Conservation (phyloP, 306 rosid genomes). For the Quercus gilva region DNA sequence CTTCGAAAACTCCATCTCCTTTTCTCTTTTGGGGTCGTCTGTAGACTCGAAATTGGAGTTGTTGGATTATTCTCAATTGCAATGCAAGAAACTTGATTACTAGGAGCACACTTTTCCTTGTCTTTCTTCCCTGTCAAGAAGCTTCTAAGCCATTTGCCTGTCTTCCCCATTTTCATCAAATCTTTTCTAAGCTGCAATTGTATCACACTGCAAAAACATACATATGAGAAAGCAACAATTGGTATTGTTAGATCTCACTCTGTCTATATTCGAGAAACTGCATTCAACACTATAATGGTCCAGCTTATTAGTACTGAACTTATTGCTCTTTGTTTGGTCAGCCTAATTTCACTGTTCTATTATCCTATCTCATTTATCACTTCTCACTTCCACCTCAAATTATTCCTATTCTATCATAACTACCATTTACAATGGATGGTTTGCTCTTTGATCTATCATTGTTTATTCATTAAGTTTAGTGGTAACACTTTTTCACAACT, state of each 20-base stretch:
- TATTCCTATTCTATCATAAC: conserved; percentile 10
- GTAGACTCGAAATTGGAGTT: conserved; percentile 43
- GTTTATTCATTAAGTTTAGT: conserved; percentile 16
- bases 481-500: too few species aligned
- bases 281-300: conserved; percentile 28
- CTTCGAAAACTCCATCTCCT: conserved; percentile 89
- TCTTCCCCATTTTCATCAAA: conserved; percentile 68
- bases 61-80: conserved; percentile 43
- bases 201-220: conserved; percentile 29
- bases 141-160: conserved; percentile 75
- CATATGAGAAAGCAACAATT: conserved; percentile 37
- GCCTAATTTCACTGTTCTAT: conserved; percentile 37
- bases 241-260: conserved; percentile 37
- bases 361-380: conserved; percentile 4
- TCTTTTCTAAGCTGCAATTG: conserved; percentile 28
- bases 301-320: conserved; percentile 24
- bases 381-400: neutral
- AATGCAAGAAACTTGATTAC: conserved; percentile 31
- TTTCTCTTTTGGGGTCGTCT: conserved; percentile 64
- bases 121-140: conserved; percentile 76
- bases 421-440: conserved; percentile 14
- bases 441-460: conserved; percentile 14
- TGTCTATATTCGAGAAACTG: conserved; percentile 27
- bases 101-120: conserved; percentile 32
- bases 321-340: conserved; percentile 27